phyloP scores from a whole-genome alignment of 441 rosid genomes.

The Cnidoscolus chayamansa region DNA sequence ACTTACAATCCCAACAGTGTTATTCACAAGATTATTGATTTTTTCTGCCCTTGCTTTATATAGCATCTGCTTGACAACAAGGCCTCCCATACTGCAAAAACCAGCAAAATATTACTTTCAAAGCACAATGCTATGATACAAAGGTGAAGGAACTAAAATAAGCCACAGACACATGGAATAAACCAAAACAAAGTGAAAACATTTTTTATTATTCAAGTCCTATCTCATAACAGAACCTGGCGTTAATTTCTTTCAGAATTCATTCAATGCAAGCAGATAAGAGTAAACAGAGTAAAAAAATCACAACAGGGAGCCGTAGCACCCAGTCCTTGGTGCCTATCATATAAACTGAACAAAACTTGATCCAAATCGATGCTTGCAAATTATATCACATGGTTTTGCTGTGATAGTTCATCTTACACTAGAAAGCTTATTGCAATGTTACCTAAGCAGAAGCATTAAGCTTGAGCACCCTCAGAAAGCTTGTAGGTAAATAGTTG shows the following conservation, averaged over 20 bases:
- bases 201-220: neutral
- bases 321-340: neutral
- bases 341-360: neutral
- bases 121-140: conserved; percentile 1
- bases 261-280: neutral
- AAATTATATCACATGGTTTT: neutral
- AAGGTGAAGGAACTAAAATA: neutral
- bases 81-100: conserved; percentile 89
- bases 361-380: neutral
- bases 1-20: conserved; percentile 88
- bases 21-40: conserved; percentile 66
- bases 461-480: neutral
- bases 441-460: neutral
- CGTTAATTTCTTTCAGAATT: conserved; percentile 2
- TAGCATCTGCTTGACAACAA: conserved; percentile 94
- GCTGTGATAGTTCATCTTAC: neutral
- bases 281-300: neutral
- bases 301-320: neutral
- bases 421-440: neutral
- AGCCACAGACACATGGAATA: conserved; percentile 6
- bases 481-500: neutral
- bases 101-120: conserved; percentile 20
- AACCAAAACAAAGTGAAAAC: neutral
- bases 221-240: neutral
- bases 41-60: conserved; percentile 81